phyloP scores from a whole-genome alignment of 345 rosid genomes.

The Syzygium aqueum region DNA sequence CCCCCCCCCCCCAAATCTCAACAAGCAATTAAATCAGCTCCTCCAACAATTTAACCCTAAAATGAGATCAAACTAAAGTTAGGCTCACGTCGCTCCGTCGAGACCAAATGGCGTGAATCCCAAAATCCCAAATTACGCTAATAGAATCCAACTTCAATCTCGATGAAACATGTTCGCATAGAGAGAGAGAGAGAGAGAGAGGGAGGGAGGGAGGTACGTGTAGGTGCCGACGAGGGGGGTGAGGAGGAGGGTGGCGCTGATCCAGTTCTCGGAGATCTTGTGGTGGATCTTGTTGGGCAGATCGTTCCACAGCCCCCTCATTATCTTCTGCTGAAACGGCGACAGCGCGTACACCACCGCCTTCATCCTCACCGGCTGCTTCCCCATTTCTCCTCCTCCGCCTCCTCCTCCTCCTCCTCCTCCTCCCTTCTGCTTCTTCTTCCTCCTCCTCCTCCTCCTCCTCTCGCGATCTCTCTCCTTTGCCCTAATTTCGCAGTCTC shows the following conservation, averaged over 20 bases:
- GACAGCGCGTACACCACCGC: constrained; percentile 79
- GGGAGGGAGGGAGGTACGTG: constrained; percentile 22
- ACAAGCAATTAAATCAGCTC: background rate
- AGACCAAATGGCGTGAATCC: background rate
- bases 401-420: background rate
- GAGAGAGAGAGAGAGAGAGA: no score
- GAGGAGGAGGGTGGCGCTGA: constrained; percentile 61
- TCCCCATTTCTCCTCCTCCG: constrained; percentile 37
- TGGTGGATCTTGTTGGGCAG: constrained; percentile 65
- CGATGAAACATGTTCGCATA: background rate
- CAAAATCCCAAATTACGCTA: background rate
- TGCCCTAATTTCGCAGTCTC: background rate
- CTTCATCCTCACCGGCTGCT: constrained; percentile 72
- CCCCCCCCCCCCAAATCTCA: background rate
- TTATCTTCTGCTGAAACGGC: constrained; percentile 75
- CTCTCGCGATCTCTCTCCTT: background rate
- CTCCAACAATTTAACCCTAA: background rate
- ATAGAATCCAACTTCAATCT: background rate
- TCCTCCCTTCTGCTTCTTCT: background rate
- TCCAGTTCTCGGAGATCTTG: constrained; percentile 85
- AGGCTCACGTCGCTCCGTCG: background rate
- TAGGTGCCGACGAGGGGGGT: constrained; percentile 56
- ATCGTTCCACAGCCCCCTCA: constrained; percentile 71
- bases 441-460: background rate
- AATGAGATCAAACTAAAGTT: background rate